These are phyloP conservation scores for Hibiscus trionum DNA, from an alignment of 345 rosid genomes.

Conservation along the genomic window DNA sequence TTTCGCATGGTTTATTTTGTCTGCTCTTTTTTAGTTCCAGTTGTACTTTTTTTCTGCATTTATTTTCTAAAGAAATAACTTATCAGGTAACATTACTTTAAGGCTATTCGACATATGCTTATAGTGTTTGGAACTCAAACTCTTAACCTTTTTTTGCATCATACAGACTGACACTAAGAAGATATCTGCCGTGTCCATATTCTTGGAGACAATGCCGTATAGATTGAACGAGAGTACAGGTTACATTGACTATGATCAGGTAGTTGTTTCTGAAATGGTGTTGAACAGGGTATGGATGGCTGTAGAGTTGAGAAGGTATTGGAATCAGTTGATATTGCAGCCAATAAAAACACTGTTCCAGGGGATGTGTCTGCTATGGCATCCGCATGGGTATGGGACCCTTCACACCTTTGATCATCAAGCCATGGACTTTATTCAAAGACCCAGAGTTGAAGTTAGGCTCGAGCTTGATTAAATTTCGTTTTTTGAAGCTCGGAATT, in stretches of 20 bases:
- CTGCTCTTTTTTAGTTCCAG: not conserved
- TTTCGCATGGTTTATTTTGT: conserved; percentile 69
- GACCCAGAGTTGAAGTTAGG: not conserved
- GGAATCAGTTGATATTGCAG: conserved; percentile 85
- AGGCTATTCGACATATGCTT: not conserved
- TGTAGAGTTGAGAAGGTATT: conserved; percentile 90
- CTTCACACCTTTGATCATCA: conserved; percentile 1
- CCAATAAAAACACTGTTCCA: conserved; percentile 91
- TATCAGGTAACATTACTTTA: not conserved
- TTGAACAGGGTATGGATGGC: conserved; percentile 78
- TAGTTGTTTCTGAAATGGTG: conserved; percentile 13
- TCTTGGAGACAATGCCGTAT: conserved; percentile 95
- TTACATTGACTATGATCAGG: conserved; percentile 92
- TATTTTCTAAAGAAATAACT: not conserved
- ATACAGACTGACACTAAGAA: conserved; percentile 88
- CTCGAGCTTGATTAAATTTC: not conserved
- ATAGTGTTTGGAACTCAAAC: not conserved
- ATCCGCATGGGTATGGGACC: conserved; percentile 76
- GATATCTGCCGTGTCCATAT: conserved; percentile 91
- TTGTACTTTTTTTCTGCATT: not conserved
- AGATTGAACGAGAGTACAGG: conserved; percentile 86
- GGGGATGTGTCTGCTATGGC: conserved; percentile 97
- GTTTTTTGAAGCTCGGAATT: not conserved
- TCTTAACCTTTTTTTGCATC: conserved; percentile 8
- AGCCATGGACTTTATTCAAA: not conserved